Percentiles rank a stretch among this genome's conserved stretches.
phyloP scores from a whole-genome alignment of 495 filamentous ascomycete species.

The Elaphomyces granulatus region DNA sequence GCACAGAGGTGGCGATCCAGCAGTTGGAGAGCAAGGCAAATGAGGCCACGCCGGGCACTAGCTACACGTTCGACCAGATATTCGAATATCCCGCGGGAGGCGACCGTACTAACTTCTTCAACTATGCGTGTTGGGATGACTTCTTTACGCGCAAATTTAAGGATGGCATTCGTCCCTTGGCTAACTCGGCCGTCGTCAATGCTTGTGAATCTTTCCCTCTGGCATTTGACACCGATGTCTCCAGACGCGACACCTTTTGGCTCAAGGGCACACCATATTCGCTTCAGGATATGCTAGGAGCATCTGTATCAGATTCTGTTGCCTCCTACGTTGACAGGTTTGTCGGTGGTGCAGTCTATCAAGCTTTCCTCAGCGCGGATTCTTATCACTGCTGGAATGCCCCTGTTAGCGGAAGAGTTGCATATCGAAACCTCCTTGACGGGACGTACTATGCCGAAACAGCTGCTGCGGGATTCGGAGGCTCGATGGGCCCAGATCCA shows the following conservation, averaged over 20 bases:
- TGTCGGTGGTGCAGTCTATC: conserved; percentile 37
- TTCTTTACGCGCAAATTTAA: conserved; percentile 47
- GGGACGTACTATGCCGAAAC: conserved; percentile 50
- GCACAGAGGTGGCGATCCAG: conserved; percentile 34
- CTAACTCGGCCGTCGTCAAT: conserved; percentile 37
- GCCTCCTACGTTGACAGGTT: conserved; percentile 13
- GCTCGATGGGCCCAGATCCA: neutral
- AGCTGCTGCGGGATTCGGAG: conserved; percentile 13
- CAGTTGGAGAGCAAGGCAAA: conserved; percentile 39
- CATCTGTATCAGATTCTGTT: conserved; percentile 23
- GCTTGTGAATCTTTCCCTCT: conserved; percentile 39
- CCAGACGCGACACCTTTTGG: conserved; percentile 33
- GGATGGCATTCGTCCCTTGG: conserved; percentile 33
- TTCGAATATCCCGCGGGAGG: neutral
- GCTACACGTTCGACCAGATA: too few species aligned
- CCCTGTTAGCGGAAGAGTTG: conserved; percentile 36
- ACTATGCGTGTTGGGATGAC: conserved; percentile 44
- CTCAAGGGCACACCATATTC: conserved; percentile 47
- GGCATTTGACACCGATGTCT: neutral
- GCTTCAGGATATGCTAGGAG: conserved; percentile 38
- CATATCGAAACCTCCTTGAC: conserved; percentile 26
- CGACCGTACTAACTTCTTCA: conserved; percentile 8
- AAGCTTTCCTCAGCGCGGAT: conserved; percentile 39
- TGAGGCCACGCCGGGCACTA: conserved; percentile 6
- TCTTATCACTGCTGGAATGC: conserved; percentile 47